These are phyloP conservation scores for Stagonosporopsis cucurbitacearum DNA, from an alignment of 2,329 filamentous ascomycete genomes.

Conservation along the genomic window DNA sequence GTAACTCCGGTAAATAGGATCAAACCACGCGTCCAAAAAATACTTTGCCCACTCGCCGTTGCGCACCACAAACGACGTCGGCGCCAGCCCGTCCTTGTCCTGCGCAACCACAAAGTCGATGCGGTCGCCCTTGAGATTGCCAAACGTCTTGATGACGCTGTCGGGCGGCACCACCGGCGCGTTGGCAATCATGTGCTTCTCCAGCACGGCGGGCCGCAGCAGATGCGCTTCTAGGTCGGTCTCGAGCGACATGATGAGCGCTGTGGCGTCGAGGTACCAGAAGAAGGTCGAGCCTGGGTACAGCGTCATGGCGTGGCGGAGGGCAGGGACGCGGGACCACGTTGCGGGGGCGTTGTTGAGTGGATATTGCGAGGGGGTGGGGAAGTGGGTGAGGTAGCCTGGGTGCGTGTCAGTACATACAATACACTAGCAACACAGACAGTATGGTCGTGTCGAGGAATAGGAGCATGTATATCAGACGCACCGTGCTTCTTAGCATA, in stretches of 20 bases:
- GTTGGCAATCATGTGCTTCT: conserved; percentile 82
- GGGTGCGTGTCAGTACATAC: conserved; percentile 14
- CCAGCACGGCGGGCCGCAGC: conserved; percentile 70
- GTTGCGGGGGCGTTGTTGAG: conserved; percentile 62
- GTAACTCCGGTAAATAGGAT: conserved; percentile 90
- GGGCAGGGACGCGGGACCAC: conserved; percentile 82
- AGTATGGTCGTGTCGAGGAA: too few relatives aligned
- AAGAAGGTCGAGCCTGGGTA: conserved; percentile 80
- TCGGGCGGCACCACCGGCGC: conserved; percentile 89
- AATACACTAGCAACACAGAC: background rate
- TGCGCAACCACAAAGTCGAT: conserved; percentile 85
- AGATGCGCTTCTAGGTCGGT: conserved; percentile 74
- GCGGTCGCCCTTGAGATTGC: conserved; percentile 76
- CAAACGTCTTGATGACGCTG: conserved; percentile 95
- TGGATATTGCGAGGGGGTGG: conserved; percentile 77
- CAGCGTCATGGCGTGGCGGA: conserved; percentile 85
- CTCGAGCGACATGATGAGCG: conserved; percentile 85
- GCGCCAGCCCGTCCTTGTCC: conserved; percentile 78
- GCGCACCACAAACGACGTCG: conserved; percentile 78
- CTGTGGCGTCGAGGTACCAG: conserved; percentile 85
- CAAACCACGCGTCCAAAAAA: conserved; percentile 94
- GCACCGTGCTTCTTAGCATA: conserved; percentile 87
- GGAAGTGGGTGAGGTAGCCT: conserved; percentile 90
- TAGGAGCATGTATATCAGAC: too few relatives aligned
- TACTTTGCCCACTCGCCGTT: conserved; percentile 91